Evolutionary conservation across 208 protist genomes (phyloP), one percentile per base, ranked within the genome.

Genomic region (Leishmania braziliensis): DNA sequence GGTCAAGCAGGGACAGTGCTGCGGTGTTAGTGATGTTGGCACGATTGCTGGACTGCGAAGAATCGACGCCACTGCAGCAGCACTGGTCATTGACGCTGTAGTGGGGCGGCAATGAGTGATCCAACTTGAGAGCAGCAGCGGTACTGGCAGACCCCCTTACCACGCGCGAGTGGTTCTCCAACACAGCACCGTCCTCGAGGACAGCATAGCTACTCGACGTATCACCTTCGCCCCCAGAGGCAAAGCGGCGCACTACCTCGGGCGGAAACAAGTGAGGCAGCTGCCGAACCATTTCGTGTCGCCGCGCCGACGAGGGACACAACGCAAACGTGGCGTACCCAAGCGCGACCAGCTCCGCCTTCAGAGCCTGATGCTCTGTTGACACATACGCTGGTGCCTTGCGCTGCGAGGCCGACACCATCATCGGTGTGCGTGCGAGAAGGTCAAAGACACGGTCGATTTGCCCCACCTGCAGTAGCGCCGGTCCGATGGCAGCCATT

Each of bases 251-350:
- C 69, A 92, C 91, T 70, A 89, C 70, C 76, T 93, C 91, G 0
- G 86, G 86, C 18, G 91, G 91, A 83, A 97, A 95, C 3, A 90
- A 70, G 75, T 90, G 87, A 23, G 93, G 89, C 68, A 93, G 92
- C 33, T 89, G 51, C 16, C 81, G 84, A 20, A 96, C 75, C 50
- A 90, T 92, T 16, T 84, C 83, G 43, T 75, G 74, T 20, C 80
- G 78, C 51, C 70, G 75, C 72, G 88, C 84, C 33, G 78, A 54
- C 6, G 84, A 83, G 16, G 75, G 26, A 33, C 78, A 80, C 78
- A 86, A 18, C 29, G 82, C 84, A 69, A 92, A 90, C 36, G 93
- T 62, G 53, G 86, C 87, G 79, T 95, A 90, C n/a, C 88, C 78
- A 36, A 92, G 63, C n/a, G 70, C 10, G 23, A 82, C 72, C 4